Percentiles rank a stretch among this genome's conserved stretches.
phyloP scores from a whole-genome alignment of 2,329 filamentous ascomycete species.

The Celoporthe dispersa region DNA sequence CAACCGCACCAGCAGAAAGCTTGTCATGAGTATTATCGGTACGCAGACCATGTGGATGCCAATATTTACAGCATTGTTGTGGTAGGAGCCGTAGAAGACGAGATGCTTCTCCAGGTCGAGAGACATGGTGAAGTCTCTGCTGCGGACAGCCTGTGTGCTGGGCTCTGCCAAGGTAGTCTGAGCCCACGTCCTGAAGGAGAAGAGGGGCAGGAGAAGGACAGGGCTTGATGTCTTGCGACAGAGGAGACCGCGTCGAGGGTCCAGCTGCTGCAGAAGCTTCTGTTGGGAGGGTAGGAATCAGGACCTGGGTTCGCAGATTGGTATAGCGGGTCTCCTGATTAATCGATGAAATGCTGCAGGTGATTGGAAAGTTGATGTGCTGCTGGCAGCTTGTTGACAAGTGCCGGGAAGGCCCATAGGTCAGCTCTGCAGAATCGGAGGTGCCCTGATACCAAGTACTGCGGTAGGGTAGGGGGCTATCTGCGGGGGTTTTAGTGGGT shows the following conservation, averaged over 20 bases:
- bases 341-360: not conserved
- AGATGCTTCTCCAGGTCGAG: conserved; percentile 83
- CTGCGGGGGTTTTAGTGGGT: not conserved
- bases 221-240: not conserved
- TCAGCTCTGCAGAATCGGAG: not conserved
- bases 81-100: conserved; percentile 83
- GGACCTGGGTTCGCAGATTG: not conserved
- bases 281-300: not conserved
- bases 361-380: conserved; percentile 3
- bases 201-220: not conserved
- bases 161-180: too few species aligned
- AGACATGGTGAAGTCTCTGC: conserved; percentile 51
- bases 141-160: not conserved
- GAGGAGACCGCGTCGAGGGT: not conserved
- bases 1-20: conserved; percentile 69
- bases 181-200: not conserved
- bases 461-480: not conserved
- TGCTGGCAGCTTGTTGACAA: not conserved
- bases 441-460: not conserved
- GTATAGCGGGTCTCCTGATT: not conserved
- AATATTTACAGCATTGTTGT: conserved; percentile 77
- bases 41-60: conserved; percentile 81
- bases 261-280: not conserved
- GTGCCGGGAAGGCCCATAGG: not conserved
- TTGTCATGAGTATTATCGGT: conserved; percentile 73